phyloP scores from a whole-genome alignment of 1,284 basidiomycete species.

The Cronartium quercuum region DNA sequence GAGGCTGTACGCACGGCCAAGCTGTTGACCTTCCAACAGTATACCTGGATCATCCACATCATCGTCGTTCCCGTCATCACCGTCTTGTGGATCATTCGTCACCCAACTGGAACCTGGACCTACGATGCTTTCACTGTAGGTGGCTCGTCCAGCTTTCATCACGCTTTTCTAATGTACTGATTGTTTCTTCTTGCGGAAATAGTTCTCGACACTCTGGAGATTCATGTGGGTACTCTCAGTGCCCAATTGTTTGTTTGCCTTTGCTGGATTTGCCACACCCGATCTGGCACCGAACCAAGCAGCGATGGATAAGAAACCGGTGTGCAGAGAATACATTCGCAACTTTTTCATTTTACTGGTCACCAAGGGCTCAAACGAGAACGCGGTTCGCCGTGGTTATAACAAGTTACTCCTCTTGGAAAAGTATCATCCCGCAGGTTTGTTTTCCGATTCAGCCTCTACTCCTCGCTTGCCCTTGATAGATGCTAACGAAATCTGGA shows the following conservation, averaged over 20 bases:
- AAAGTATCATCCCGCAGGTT: conserved; percentile 50
- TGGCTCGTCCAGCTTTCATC: background rate
- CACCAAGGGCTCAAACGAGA: conserved; percentile 51
- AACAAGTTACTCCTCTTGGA: conserved; percentile 51
- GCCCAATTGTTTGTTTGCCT: conserved; percentile 51
- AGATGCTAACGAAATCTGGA: background rate
- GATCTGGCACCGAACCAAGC: conserved; percentile 50
- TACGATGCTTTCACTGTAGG: conserved; percentile 34
- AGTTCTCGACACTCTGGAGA: conserved; percentile 50
- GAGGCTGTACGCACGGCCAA: conserved; percentile 50
- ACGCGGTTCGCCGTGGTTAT: conserved; percentile 50
- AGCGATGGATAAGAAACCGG: conserved; percentile 49
- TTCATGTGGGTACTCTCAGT: conserved; percentile 50
- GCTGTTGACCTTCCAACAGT: conserved; percentile 48
- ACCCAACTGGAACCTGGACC: conserved; percentile 46
- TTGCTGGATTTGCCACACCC: conserved; percentile 47
- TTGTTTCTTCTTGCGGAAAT: background rate
- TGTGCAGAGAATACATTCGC: conserved; percentile 50
- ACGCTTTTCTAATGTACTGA: background rate
- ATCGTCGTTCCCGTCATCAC: conserved; percentile 49
- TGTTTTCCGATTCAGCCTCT: background rate
- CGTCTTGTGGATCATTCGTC: conserved; percentile 49
- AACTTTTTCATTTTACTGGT: conserved; percentile 51
- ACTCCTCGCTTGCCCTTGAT: background rate
- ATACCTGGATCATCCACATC: conserved; percentile 48